These are phyloP conservation scores for Zymoseptoria passerinii DNA, from an alignment of 2,329 filamentous ascomycete genomes.

Conservation along the genomic window DNA sequence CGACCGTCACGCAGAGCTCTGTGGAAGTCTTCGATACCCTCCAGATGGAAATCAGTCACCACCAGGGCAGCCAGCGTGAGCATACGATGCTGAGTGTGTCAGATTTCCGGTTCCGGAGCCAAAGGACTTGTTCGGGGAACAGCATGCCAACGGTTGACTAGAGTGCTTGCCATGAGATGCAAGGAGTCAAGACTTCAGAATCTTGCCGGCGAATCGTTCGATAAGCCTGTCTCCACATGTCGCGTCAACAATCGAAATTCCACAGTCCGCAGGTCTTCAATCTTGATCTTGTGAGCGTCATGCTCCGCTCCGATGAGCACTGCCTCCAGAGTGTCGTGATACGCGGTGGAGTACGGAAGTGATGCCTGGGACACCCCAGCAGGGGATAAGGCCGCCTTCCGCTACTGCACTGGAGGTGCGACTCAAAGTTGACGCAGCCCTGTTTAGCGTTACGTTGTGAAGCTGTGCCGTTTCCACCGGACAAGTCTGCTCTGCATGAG, in stretches of 20 bases:
- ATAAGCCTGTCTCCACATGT: background rate
- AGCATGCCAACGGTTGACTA: background rate
- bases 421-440: too few relatives aligned
- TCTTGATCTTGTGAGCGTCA: background rate
- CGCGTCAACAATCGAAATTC: background rate
- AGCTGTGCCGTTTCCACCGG: too few relatives aligned
- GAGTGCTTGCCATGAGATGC: background rate
- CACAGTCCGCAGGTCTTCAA: background rate
- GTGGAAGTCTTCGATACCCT: background rate
- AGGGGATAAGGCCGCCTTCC: background rate
- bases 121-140: background rate
- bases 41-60: background rate
- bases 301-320: background rate
- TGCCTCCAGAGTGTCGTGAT: background rate
- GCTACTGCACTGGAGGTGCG: too few relatives aligned
- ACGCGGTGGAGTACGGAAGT: background rate
- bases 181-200: background rate
- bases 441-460: too few relatives aligned
- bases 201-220: background rate
- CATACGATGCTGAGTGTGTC: background rate
- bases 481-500: too few relatives aligned
- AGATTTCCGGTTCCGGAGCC: background rate
- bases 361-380: background rate
- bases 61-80: background rate
- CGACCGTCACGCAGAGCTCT: background rate